Evolutionary conservation across 768 basidiomycete genomes (phyloP).

Genomic region (Baorangia bicolor): DNA sequence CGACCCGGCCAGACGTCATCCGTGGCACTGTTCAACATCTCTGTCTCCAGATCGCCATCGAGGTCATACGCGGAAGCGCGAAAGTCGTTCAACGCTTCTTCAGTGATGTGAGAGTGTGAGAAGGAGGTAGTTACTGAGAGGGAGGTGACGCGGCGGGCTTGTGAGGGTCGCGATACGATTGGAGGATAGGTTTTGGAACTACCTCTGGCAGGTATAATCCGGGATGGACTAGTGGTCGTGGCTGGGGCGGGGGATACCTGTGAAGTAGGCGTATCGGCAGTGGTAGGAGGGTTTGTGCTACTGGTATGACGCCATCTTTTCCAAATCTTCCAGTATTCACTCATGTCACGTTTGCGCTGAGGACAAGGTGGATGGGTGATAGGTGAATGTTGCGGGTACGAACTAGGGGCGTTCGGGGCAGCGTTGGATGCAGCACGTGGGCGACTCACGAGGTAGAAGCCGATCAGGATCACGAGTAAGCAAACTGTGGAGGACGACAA

Average conservation of each 20-base stretch:
- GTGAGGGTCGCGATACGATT: constrained; percentile 6
- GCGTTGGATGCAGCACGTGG: constrained; percentile 2
- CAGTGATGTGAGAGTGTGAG: constrained; percentile 22
- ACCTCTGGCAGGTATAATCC: not conserved
- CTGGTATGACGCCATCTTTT: constrained; percentile 7
- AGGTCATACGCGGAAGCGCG: constrained; percentile 26
- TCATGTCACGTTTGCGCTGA: not conserved
- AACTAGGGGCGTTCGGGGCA: not conserved
- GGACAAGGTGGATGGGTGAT: not conserved
- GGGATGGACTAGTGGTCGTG: not conserved
- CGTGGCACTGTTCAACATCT: constrained; percentile 25
- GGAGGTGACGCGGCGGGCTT: constrained; percentile 18
- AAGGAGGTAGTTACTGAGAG: constrained; percentile 24
- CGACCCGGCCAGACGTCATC: constrained; percentile 20
- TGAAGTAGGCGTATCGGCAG: not conserved
- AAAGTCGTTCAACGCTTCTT: constrained; percentile 25
- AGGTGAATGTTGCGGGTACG: not conserved
- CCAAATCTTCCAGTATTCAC: constrained; percentile 20
- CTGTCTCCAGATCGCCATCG: constrained; percentile 24
- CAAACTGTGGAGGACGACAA: constrained; percentile 16
- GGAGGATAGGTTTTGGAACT: not conserved
- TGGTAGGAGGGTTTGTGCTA: not conserved
- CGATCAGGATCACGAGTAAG: constrained; percentile 23
- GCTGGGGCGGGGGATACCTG: not conserved
- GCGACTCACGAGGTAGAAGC: constrained; percentile 29